A percentile compares a stretch with the other conserved stretches of the same genome.
Evolutionary conservation across 1,139 yeast species (phyloP).

Genomic region (Saccharomyces hybrid): DNA sequence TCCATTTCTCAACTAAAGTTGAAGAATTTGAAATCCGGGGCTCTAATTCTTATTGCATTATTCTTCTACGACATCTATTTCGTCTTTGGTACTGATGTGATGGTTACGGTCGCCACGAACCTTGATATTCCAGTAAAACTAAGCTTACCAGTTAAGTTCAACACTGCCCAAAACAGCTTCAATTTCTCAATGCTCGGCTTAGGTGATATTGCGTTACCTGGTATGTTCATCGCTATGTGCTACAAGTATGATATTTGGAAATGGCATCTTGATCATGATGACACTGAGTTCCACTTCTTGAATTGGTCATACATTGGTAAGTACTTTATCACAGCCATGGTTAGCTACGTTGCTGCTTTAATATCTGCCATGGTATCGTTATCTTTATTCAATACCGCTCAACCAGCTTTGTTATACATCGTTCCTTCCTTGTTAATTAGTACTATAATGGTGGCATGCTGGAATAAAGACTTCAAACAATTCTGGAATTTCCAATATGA

Average conservation of each 20-base stretch:
- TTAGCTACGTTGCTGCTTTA: constrained; percentile 40
- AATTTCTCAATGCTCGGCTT: constrained; percentile 35
- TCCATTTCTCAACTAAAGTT: constrained; percentile 15
- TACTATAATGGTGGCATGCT: constrained; percentile 30
- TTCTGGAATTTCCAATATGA: constrained; percentile 36
- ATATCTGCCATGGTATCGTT: constrained; percentile 38
- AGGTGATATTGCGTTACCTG: constrained; percentile 42
- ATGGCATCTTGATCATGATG: constrained; percentile 20
- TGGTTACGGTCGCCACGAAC: constrained; percentile 54
- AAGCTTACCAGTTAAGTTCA: constrained; percentile 14
- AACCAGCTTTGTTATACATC: constrained; percentile 60
- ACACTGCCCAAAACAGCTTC: constrained; percentile 10
- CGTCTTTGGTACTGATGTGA: constrained; percentile 55
- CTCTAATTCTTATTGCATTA: constrained; percentile 41
- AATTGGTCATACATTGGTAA: constrained; percentile 18
- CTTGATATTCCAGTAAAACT: constrained; percentile 44
- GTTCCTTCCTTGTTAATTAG: constrained; percentile 46
- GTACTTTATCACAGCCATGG: constrained; percentile 14
- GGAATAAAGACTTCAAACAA: constrained; percentile 37
- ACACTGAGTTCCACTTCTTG: constrained; percentile 20
- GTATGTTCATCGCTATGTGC: constrained; percentile 21
- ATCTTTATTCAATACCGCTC: constrained; percentile 41
- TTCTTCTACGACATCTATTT: constrained; percentile 60
- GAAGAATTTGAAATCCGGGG: constrained; percentile 43
- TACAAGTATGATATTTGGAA: constrained; percentile 25